These are phyloP conservation scores for Aspergillus thermomutatus DNA, from an alignment of 2,329 filamentous ascomycete genomes.

Conservation along the genomic window DNA sequence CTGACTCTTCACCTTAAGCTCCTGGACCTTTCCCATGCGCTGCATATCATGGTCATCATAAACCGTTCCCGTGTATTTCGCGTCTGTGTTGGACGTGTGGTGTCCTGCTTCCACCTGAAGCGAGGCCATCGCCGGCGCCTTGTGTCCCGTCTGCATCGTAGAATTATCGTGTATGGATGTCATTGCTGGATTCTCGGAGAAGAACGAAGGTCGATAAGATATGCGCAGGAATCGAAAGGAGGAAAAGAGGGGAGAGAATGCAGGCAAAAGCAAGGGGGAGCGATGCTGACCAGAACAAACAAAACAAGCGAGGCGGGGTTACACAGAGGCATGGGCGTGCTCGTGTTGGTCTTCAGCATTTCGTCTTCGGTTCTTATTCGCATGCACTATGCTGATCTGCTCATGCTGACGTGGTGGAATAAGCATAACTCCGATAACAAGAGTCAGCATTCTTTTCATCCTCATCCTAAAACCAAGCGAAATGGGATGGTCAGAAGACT, in stretches of 20 bases:
- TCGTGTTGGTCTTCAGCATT: neutral
- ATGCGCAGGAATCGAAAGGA: neutral
- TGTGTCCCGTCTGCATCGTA: neutral
- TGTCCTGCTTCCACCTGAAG: conserved; percentile 6
- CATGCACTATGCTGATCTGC: no score
- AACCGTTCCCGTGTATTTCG: conserved; percentile 6
- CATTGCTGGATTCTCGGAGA: neutral
- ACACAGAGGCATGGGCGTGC: neutral
- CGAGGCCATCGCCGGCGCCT: neutral
- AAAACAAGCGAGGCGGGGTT: neutral
- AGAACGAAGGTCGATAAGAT: neutral
- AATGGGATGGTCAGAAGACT: neutral
- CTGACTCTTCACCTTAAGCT: conserved; percentile 22
- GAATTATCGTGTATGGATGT: neutral
- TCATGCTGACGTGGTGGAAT: neutral
- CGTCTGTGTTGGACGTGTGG: neutral
- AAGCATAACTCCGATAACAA: neutral
- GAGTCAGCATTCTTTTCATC: neutral
- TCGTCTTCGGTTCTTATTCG: no score
- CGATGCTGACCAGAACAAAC: neutral
- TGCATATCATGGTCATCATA: conserved; percentile 27
- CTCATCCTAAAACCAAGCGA: neutral
- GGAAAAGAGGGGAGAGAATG: neutral
- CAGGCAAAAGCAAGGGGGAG: neutral
- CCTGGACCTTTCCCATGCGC: conserved; percentile 30